Evolutionary conservation across 108 stramenopile genomes (phyloP), one percentile per base, ranked within the genome.

Genomic region (Discostella stelligeroides): DNA sequence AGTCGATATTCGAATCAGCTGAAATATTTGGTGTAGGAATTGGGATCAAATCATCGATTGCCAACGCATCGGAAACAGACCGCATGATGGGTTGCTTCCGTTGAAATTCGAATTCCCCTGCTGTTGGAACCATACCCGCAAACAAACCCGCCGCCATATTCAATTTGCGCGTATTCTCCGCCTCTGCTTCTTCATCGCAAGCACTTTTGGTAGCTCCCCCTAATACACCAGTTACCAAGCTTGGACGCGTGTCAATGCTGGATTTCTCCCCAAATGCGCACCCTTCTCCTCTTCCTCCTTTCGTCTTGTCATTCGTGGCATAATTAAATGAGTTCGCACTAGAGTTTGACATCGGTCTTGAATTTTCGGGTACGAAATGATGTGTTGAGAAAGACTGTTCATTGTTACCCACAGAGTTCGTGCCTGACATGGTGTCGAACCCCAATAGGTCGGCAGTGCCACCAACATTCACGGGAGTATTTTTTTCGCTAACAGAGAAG

Each of bases 81-180:
- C 53, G 54, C 47, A 43, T 29, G 48, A 63, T 40, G 7, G 25
- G 30, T 24, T 57, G 17, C 34, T n/a, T 38, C 38, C 17, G 41
- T 45, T 43, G 55, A 14, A 1, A 39, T 58, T 37, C 14, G 24
- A 1, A 39, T 58, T 37, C 14, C 1, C 11, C 9, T 8, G 54
- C 54, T 28, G 43, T 24, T 0, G 77, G 60, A 53, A 71, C 42
- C 28, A 71, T 64, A 18, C 77, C 77, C 1, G 77, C 77, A 40
- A 79, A 79, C 40, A 79, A 42, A 13, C 70, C 77, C 21, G 63
- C 58, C 15, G 77, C 77, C 49, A 79, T 54, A 1, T 79, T 24
- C 70, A 71, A 60, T 63, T 79, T 79, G 37, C 77, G 77, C 0
- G 57, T 55, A 15, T 37, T 39, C 39, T 79, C 77, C 38, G 70